Conservation (phyloP, 805 yeast genomes). For the Suhomyces prunicola region DNA sequence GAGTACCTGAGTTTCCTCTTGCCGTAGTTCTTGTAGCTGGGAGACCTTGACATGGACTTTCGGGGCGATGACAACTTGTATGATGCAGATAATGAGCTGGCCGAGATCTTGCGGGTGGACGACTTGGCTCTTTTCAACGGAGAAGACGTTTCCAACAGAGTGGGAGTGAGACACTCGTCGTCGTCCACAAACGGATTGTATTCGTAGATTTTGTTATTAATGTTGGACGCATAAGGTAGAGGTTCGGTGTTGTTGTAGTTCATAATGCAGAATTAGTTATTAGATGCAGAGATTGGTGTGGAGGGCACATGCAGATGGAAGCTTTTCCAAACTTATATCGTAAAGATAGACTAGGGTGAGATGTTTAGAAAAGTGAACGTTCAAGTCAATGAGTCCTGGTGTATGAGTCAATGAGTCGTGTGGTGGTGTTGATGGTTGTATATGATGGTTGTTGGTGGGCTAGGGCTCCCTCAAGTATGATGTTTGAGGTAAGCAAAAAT, state of each 20-base stretch:
- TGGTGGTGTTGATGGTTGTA: no score
- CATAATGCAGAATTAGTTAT: constrained; percentile 3
- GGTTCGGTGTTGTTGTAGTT: constrained; percentile 21
- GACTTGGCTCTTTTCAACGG: constrained; percentile 16
- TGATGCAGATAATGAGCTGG: constrained; percentile 4
- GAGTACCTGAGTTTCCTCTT: constrained; percentile 3
- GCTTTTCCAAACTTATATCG: not conserved
- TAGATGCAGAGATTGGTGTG: not conserved
- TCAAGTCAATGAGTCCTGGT: constrained; percentile 2
- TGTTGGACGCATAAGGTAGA: constrained; percentile 17
- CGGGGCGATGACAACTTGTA: not conserved
- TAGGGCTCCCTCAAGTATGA: not conserved
- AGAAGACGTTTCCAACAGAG: constrained; percentile 1
- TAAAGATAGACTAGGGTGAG: constrained; percentile 29
- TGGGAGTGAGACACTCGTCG: not conserved
- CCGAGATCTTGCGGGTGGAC: not conserved
- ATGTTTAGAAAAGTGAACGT: not conserved
- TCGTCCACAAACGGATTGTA: constrained; percentile 13
- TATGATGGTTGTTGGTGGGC: not conserved
- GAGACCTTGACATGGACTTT: not conserved
- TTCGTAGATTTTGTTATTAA: constrained; percentile 22
- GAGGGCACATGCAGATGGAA: not conserved
- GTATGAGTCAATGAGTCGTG: not conserved
- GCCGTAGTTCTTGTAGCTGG: constrained; percentile 1
- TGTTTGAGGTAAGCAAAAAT: not conserved